A percentile compares a stretch with the other conserved stretches of the same genome.
phyloP scores from a whole-genome alignment of 1,284 basidiomycete species.

The Crepidotus sp. region DNA sequence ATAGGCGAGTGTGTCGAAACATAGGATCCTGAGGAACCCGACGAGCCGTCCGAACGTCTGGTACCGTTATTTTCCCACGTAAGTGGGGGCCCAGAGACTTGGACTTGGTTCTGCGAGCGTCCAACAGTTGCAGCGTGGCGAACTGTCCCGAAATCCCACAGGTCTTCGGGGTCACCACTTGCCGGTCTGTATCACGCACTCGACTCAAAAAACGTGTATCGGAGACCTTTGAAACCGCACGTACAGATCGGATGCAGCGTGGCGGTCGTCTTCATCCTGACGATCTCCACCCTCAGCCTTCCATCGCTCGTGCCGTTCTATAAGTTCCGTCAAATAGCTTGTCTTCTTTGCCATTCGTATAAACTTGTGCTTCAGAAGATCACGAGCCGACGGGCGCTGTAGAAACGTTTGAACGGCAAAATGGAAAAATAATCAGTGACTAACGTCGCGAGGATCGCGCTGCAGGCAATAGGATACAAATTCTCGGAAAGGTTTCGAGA shows the following conservation, averaged over 20 bases:
- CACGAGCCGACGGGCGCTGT: slow-evolving; percentile 87
- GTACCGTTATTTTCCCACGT: slow-evolving; percentile 71
- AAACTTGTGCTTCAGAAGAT: slow-evolving; percentile 94
- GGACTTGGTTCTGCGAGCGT: slow-evolving; percentile 45
- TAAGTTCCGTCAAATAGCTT: slow-evolving; percentile 88
- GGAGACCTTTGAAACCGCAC: too few species aligned
- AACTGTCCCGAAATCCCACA: slow-evolving; percentile 94
- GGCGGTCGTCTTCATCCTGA: slow-evolving; percentile 61
- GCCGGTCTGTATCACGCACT: slow-evolving; percentile 33
- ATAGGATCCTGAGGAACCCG: slow-evolving; percentile 21
- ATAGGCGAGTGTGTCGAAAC: slow-evolving; percentile 33
- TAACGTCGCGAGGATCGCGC: slow-evolving; percentile 84
- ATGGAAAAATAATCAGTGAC: slow-evolving; percentile 22
- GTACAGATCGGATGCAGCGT: slow-evolving; percentile 52
- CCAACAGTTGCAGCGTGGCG: slow-evolving; percentile 65
- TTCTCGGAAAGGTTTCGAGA: slow-evolving; percentile 88
- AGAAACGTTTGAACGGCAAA: slow-evolving; percentile 7
- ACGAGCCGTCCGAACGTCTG: slow-evolving; percentile 31
- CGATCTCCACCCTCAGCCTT: slow-evolving; percentile 82
- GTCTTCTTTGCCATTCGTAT: slow-evolving; percentile 92
- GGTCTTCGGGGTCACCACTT: slow-evolving; percentile 66
- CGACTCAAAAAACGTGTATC: background rate
- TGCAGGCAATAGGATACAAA: slow-evolving; percentile 92
- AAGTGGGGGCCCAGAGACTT: slow-evolving; percentile 54
- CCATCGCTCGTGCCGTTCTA: slow-evolving; percentile 92